phyloP scores from a whole-genome alignment of 225 moss, liverwort and hornwort species.

The Lunularia cruciata region DNA sequence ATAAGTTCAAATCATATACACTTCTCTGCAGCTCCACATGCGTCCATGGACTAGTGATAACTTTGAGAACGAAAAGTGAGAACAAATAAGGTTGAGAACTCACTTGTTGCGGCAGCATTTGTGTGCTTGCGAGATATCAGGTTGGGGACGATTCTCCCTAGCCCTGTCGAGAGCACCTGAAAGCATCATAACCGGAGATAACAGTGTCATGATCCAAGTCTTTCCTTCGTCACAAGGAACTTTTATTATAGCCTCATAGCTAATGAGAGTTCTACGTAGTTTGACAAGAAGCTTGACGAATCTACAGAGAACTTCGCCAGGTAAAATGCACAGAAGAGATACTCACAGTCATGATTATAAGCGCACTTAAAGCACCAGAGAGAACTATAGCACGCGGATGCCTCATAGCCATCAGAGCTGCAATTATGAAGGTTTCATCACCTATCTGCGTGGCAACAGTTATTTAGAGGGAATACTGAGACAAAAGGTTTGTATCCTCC shows the following conservation, averaged over 20 bases:
- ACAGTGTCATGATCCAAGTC: neutral
- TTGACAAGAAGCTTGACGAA: neutral
- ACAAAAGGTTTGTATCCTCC: neutral
- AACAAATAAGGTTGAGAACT: neutral
- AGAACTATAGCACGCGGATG: slow-evolving; percentile 93
- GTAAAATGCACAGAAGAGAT: neutral
- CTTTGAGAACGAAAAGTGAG: neutral
- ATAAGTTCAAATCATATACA: neutral
- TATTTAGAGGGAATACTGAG: neutral
- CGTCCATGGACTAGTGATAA: neutral
- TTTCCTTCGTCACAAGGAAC: neutral
- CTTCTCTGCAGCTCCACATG: no score
- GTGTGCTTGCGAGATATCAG: slow-evolving; percentile 82
- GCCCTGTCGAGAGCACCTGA: slow-evolving; percentile 91
- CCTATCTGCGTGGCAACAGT: slow-evolving; percentile 58
- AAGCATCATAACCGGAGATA: neutral
- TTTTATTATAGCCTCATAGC: no score
- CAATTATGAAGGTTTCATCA: slow-evolving; percentile 98
- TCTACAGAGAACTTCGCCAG: neutral
- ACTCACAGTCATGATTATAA: slow-evolving; percentile 96
- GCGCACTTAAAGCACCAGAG: slow-evolving; percentile 91
- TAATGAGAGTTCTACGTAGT: no score
- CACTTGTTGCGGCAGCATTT: slow-evolving; percentile 91
- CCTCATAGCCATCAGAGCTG: slow-evolving; percentile 99
- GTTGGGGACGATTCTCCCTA: slow-evolving; percentile 95